These are phyloP conservation scores for Rubus parviflorus DNA, from an alignment of 306 rosid species.

Conservation along the genomic window DNA sequence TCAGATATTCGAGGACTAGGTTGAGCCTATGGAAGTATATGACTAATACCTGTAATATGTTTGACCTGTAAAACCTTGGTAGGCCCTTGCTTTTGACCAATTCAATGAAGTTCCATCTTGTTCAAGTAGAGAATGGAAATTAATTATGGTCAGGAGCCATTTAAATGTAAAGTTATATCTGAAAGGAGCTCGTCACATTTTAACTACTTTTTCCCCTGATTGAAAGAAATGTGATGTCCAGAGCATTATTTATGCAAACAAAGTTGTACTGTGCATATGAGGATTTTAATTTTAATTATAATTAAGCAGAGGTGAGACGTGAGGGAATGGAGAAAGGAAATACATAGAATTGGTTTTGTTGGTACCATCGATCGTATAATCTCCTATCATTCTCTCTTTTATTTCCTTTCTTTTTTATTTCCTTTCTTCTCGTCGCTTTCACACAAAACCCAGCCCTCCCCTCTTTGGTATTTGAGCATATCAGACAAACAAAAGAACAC, in stretches of 20 bases:
- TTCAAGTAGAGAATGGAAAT: background rate
- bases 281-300: background rate
- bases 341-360: too few species aligned
- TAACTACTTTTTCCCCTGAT: background rate
- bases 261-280: background rate
- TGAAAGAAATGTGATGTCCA: slow-evolving; percentile 1
- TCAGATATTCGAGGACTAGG: slow-evolving; percentile 56
- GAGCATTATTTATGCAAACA: background rate
- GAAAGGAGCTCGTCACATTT: background rate
- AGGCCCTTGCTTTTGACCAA: background rate
- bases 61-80: slow-evolving; percentile 5
- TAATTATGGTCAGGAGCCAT: background rate
- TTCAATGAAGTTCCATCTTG: slow-evolving; percentile 2
- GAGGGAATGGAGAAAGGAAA: background rate
- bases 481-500: too few species aligned
- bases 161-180: background rate
- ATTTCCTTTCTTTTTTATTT: too few species aligned
- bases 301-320: background rate
- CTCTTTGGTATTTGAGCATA: too few species aligned
- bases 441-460: too few species aligned
- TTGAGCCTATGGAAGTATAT: slow-evolving; percentile 8
- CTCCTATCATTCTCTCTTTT: too few species aligned
- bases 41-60: slow-evolving; percentile 16
- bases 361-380: too few species aligned
- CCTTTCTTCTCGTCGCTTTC: too few species aligned